Percentiles rank a stretch among this genome's conserved stretches.
phyloP scores from a whole-genome alignment of 2,329 filamentous ascomycete genomes.

The Sodiomyces alkalinus region DNA sequence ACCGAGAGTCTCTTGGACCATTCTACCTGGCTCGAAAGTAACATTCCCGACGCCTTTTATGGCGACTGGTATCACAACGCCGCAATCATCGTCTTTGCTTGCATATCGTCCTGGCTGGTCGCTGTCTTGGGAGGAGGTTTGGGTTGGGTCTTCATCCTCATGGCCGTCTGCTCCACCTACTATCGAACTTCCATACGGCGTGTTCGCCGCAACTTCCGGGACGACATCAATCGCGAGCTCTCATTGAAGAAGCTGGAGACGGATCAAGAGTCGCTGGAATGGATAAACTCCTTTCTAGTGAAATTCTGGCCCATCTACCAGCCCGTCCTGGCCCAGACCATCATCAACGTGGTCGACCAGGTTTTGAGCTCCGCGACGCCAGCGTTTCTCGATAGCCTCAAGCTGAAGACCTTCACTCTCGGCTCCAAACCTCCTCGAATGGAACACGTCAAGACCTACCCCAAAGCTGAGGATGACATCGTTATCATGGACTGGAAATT shows the following conservation, averaged over 20 bases:
- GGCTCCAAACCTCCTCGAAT: conserved; percentile 90
- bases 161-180: conserved; percentile 86
- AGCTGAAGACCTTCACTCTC: conserved; percentile 84
- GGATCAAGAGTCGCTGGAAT: conserved; percentile 85
- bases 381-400: conserved; percentile 81
- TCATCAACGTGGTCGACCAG: conserved; percentile 90
- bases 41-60: conserved; percentile 77
- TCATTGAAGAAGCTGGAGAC: conserved; percentile 76
- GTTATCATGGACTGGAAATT: conserved; percentile 99
- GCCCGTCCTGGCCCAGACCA: conserved; percentile 78
- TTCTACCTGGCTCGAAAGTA: conserved; percentile 71
- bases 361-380: conserved; percentile 87
- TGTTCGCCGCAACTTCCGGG: conserved; percentile 87
- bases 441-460: conserved; percentile 97
- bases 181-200: conserved; percentile 90
- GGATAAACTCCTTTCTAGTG: conserved; percentile 97
- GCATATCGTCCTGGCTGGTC: conserved; percentile 77
- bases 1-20: conserved; percentile 68
- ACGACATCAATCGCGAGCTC: conserved; percentile 83
- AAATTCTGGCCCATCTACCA: conserved; percentile 99
- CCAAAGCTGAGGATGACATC: conserved; percentile 85
- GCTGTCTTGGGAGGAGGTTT: conserved; percentile 82
- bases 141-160: conserved; percentile 84
- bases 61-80: conserved; percentile 99
- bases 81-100: conserved; percentile 85